Evolutionary conservation across 169 alveolate genomes (phyloP).

Genomic region (Eimeria praecox): DNA sequence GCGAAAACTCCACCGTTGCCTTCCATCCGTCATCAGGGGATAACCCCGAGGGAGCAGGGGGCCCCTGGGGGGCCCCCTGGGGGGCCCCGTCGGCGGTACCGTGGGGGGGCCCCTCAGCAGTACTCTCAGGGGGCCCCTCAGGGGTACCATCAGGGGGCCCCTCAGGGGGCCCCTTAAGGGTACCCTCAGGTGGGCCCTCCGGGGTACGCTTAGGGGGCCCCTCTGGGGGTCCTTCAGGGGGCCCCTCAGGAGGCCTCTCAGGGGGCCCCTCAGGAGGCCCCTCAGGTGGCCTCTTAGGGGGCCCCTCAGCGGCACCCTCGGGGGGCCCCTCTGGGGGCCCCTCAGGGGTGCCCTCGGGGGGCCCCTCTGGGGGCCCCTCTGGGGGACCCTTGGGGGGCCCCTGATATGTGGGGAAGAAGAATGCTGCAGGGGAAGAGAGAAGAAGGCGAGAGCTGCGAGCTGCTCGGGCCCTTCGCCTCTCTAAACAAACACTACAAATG

Average conservation of each 20-base stretch:
- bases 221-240: background rate
- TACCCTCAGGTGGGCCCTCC: no score
- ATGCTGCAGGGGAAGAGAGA: background rate
- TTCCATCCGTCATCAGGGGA: background rate
- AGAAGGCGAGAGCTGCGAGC: background rate
- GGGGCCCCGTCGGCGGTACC: background rate
- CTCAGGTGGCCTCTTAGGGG: background rate
- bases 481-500: background rate
- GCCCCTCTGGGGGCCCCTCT: no score
- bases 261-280: background rate
- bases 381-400: background rate
- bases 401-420: background rate
- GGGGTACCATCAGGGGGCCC: background rate
- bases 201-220: background rate
- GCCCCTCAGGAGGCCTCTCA: background rate
- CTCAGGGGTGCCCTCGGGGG: background rate
- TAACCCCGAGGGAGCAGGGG: background rate
- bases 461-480: background rate
- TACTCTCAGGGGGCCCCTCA: background rate
- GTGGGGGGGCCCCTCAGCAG: background rate
- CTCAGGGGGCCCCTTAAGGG: no score
- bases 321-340: background rate
- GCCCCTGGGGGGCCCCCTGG: background rate
- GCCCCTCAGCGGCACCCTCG: background rate
- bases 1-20: background rate